Conservation (phyloP, 148 eudicot genomes). For the Suaeda aralocaspica region DNA sequence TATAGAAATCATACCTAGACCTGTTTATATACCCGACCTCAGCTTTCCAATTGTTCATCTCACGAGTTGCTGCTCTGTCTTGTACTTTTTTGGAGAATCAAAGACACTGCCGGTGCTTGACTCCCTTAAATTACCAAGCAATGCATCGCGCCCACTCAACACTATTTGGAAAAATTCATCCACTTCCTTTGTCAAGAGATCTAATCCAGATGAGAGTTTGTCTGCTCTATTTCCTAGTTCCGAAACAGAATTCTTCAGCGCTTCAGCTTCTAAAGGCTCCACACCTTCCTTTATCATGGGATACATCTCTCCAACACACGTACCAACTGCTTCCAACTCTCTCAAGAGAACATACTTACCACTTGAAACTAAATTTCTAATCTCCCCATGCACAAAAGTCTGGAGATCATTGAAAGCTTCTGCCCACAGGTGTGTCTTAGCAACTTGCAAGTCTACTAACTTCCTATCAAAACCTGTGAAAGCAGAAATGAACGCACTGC, state of each 20-base stretch:
- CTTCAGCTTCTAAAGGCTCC: constrained; percentile 32
- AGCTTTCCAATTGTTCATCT: constrained; percentile 27
- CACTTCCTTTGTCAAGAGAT: constrained; percentile 60
- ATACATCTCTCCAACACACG: constrained; percentile 38
- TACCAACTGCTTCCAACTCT: constrained; percentile 61
- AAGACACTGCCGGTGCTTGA: constrained; percentile 32
- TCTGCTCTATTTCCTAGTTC: constrained; percentile 39
- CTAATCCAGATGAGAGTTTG: constrained; percentile 56
- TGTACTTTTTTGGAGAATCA: constrained; percentile 34
- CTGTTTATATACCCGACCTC: constrained; percentile 20
- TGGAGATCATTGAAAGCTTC: constrained; percentile 55
- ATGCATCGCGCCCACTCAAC: constrained; percentile 69
- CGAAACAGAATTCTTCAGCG: constrained; percentile 23
- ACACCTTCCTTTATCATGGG: constrained; percentile 38
- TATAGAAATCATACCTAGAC: constrained; percentile 31
- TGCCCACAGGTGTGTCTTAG: constrained; percentile 60
- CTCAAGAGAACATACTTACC: constrained; percentile 40
- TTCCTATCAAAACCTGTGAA: constrained; percentile 55
- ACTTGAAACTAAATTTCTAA: constrained; percentile 33
- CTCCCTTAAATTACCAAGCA: constrained; percentile 68
- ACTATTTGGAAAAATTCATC: constrained; percentile 71
- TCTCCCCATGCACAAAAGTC: constrained; percentile 49
- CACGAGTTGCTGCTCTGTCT: constrained; percentile 30
- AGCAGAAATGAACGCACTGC: constrained; percentile 56
- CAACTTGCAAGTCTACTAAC: constrained; percentile 47